Evolutionary conservation across 805 yeast species (phyloP), one percentile per base, ranked within the genome.

Genomic region (Ogataea haglerorum): DNA sequence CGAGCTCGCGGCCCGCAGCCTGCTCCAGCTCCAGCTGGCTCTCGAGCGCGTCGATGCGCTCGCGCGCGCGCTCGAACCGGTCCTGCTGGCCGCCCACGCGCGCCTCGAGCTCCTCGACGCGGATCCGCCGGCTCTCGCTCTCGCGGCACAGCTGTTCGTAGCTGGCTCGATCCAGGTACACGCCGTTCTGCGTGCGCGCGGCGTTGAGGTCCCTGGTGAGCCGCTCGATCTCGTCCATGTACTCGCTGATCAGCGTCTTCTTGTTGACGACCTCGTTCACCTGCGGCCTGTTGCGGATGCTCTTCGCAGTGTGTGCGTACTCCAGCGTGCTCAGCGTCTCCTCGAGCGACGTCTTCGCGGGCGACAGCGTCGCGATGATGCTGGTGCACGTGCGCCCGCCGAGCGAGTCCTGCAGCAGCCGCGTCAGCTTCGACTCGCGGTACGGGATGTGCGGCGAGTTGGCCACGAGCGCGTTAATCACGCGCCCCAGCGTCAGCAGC

Each of bases 331-430:
- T 84, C 30, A 82, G 59, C 0, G 96, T 85, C 58, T 89, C 96
- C 21, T 84, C 90, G n/a, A 78, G 65, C 45, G 83, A 85, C 21
- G 77, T 69, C 44, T 74, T 74, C 1, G 95, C 95, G 0, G 96
- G 95, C 6, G 95, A 85, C 2, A 89, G 73, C 0, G 95, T 89
- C 1, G 96, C 95, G 18, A 89, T 85, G 41, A 89, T 70, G 23
- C 90, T 82, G 0, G 97, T 89, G 54, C 85, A 84, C 0, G 96
- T 88, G 41, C 79, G 73, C 2, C 96, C 96, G 2, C 97, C 97
- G 3, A 90, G 67, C 0, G 91, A 84, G 53, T 85, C 95, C 53
- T 86, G 93, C 28, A 86, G 67, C 14, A 87, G 63, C 48, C 89
- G 69, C 0, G 95, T 86, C 45, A 86, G 70, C 61, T 86, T 86